A percentile compares a stretch with the other conserved stretches of the same genome.
These are phyloP conservation scores for Penicillium sumatraense DNA, from an alignment of 2,329 filamentous ascomycete genomes.

Conservation along the genomic window DNA sequence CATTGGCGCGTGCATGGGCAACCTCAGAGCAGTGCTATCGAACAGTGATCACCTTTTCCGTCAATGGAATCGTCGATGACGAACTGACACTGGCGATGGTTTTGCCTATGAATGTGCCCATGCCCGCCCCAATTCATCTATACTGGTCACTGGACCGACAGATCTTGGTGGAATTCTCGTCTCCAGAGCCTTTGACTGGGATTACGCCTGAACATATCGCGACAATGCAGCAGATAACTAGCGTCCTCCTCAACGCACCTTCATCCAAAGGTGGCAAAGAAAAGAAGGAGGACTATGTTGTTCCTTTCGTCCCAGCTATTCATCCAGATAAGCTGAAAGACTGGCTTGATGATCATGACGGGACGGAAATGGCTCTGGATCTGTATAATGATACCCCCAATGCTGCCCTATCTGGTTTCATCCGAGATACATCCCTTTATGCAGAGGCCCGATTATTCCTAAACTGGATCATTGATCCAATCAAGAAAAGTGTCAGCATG, in stretches of 20 bases:
- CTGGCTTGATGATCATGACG: slow-evolving; percentile 30
- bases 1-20: slow-evolving; percentile 34
- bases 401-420: slow-evolving; percentile 22
- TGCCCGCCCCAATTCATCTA: slow-evolving; percentile 29
- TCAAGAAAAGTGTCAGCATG: slow-evolving; percentile 20
- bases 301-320: slow-evolving; percentile 33
- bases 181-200: slow-evolving; percentile 7
- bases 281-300: slow-evolving; percentile 28
- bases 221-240: slow-evolving; percentile 38
- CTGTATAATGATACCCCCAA: slow-evolving; percentile 19
- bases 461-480: slow-evolving; percentile 25
- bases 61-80: slow-evolving; percentile 14
- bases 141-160: slow-evolving; percentile 35
- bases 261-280: slow-evolving; percentile 6
- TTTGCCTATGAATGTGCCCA: slow-evolving; percentile 20
- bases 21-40: slow-evolving; percentile 23
- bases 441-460: slow-evolving; percentile 31
- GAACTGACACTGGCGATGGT: slow-evolving; percentile 27
- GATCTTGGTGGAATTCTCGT: slow-evolving; percentile 24
- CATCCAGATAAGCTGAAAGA: slow-evolving; percentile 14
- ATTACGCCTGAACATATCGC: slow-evolving; percentile 26
- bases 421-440: slow-evolving; percentile 31
- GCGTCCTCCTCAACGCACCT: slow-evolving; percentile 31
- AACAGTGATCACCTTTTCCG: slow-evolving; percentile 25
- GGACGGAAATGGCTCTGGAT: slow-evolving; percentile 26